Percentiles rank a stretch among this genome's conserved stretches.
phyloP scores from a whole-genome alignment of 2,329 filamentous ascomycete genomes.

The Beauveria brongniartii region DNA sequence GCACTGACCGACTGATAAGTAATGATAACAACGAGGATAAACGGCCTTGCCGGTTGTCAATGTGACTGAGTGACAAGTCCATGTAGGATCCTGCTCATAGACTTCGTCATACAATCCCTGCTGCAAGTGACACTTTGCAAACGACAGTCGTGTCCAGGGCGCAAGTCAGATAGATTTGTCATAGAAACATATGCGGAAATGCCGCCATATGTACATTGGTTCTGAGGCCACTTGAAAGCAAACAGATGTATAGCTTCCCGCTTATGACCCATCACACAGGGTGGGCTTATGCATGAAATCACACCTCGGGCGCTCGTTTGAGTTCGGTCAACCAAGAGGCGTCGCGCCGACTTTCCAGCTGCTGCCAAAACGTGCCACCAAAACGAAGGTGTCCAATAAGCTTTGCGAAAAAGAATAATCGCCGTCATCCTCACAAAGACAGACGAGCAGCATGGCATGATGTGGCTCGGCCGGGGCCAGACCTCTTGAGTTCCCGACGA shows the following conservation, averaged over 20 bases:
- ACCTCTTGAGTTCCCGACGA: slow-evolving; percentile 1
- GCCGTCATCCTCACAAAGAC: neutral
- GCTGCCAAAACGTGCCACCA: neutral
- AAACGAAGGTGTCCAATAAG: neutral
- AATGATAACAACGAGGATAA: neutral
- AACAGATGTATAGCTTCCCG: neutral
- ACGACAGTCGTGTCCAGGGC: neutral
- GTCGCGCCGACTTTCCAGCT: neutral
- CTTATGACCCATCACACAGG: neutral
- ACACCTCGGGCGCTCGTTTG: neutral
- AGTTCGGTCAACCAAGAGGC: neutral
- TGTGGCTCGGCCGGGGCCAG: neutral
- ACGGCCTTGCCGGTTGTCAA: no score
- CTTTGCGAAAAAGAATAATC: neutral
- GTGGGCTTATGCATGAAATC: neutral
- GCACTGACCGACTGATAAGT: neutral
- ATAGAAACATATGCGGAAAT: neutral
- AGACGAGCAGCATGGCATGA: neutral
- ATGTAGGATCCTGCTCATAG: neutral
- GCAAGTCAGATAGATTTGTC: neutral
- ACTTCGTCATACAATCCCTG: no score
- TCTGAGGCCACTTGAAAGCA: neutral
- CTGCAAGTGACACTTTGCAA: neutral
- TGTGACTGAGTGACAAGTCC: neutral
- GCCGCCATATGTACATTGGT: neutral